A percentile compares a stretch with the other conserved stretches of the same genome.
Conservation (phyloP, 805 yeast genomes). For the Groenewaldozyma tartarivorans region DNA sequence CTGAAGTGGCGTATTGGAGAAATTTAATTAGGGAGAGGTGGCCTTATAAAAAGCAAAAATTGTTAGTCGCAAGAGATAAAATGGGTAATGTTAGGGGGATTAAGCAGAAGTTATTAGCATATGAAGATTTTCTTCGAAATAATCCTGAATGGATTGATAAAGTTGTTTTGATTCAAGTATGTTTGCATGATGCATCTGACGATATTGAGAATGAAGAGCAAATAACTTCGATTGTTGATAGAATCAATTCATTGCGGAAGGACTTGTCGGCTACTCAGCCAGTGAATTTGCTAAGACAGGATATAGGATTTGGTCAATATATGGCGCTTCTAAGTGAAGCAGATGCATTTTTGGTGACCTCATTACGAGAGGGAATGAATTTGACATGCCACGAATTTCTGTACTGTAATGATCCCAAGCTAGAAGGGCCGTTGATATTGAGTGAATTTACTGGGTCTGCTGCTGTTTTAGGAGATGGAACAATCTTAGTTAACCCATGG, state of each 20-base stretch:
- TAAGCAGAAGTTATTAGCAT: constrained; percentile 78
- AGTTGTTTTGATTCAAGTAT: constrained; percentile 72
- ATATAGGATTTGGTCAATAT: constrained; percentile 81
- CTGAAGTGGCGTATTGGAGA: constrained; percentile 19
- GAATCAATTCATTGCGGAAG: constrained; percentile 74
- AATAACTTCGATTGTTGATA: constrained; percentile 64
- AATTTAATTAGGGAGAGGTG: constrained; percentile 69
- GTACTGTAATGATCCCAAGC: constrained; percentile 37
- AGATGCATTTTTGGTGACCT: constrained; percentile 76
- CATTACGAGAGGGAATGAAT: constrained; percentile 95
- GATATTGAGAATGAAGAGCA: constrained; percentile 65
- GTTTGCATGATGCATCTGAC: constrained; percentile 9
- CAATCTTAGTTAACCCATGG: constrained; percentile 86
- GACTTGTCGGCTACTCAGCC: constrained; percentile 68
- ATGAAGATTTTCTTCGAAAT: constrained; percentile 61
- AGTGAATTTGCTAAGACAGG: constrained; percentile 80
- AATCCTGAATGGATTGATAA: constrained; percentile 63
- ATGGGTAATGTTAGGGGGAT: constrained; percentile 82
- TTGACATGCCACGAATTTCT: constrained; percentile 92
- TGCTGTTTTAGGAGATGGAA: constrained; percentile 48
- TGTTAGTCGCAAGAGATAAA: constrained; percentile 84
- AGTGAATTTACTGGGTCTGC: constrained; percentile 97
- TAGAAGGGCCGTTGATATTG: constrained; percentile 39
- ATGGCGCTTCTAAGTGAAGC: constrained; percentile 80
- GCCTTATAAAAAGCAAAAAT: constrained; percentile 42